Evolutionary conservation across 2,329 filamentous ascomycete species (phyloP).

Genomic region (Penicillium vulpinum): DNA sequence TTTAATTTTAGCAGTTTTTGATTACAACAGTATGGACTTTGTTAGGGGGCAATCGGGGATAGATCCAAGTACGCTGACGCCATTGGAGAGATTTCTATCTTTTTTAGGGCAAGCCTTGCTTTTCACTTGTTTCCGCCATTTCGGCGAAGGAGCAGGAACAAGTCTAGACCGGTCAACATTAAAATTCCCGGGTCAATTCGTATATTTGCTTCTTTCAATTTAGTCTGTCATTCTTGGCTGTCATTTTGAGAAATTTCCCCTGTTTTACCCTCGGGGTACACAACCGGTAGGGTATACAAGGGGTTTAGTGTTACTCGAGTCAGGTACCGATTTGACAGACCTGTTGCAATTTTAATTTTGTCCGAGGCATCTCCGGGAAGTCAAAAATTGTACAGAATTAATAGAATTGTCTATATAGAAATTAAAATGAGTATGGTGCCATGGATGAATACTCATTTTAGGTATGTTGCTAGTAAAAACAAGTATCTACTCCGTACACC

Average conservation of each 20-base stretch:
- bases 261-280: conserved; percentile 6
- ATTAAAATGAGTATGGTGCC: background rate
- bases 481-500: background rate
- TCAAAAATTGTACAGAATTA: background rate
- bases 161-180: conserved; percentile 26
- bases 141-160: conserved; percentile 23
- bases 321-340: conserved; percentile 26
- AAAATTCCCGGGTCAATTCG: conserved; percentile 12
- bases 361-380: conserved; percentile 4
- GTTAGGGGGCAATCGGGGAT: background rate
- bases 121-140: conserved; percentile 1
- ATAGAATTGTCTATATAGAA: background rate
- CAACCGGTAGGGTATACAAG: conserved; percentile 10
- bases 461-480: background rate
- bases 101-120: conserved; percentile 1
- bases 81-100: conserved; percentile 6
- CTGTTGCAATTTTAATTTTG: conserved; percentile 4
- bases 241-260: conserved; percentile 4
- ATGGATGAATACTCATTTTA: background rate
- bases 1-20: background rate
- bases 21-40: no score
- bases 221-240: conserved; percentile 5
- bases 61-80: conserved; percentile 18
- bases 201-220: conserved; percentile 21
- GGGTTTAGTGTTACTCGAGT: conserved; percentile 10